Conservation (phyloP, 2,329 filamentous ascomycete genomes). For the Fusarium stilboides region DNA sequence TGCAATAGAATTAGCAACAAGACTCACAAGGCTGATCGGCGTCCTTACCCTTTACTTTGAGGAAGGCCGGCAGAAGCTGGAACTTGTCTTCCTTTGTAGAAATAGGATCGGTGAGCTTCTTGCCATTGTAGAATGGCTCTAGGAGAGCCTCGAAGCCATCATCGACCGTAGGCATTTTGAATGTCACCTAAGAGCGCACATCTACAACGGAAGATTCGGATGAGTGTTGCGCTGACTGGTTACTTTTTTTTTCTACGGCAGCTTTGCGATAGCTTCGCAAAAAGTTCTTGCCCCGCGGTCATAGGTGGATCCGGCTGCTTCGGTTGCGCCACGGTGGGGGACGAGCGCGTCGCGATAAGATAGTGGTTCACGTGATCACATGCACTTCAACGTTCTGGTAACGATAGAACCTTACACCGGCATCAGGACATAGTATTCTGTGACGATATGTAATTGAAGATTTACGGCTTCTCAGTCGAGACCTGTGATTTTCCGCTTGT, state of each 20-base stretch:
- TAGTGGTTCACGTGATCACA: slow-evolving; percentile 40
- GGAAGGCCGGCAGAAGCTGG: slow-evolving; percentile 95
- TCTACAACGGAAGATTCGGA: slow-evolving; percentile 44
- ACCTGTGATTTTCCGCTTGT: too few species aligned
- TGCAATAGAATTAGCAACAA: slow-evolving; percentile 50
- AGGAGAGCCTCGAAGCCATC: slow-evolving; percentile 77
- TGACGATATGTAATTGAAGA: too few species aligned
- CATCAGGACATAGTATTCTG: too few species aligned
- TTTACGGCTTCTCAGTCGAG: too few species aligned
- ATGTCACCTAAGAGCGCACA: slow-evolving; percentile 54
- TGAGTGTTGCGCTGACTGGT: slow-evolving; percentile 28
- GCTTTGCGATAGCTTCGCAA: slow-evolving; percentile 52
- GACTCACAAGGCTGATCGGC: slow-evolving; percentile 1
- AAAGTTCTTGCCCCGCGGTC: slow-evolving; percentile 53
- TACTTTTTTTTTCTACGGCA: slow-evolving; percentile 46
- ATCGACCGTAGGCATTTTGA: slow-evolving; percentile 68
- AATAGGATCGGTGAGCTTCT: slow-evolving; percentile 76
- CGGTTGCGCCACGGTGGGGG: slow-evolving; percentile 50
- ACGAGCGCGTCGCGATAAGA: slow-evolving; percentile 45
- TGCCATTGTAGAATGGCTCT: slow-evolving; percentile 78
- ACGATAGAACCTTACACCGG: too few species aligned
- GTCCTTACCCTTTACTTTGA: slow-evolving; percentile 87
- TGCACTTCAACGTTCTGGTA: too few species aligned
- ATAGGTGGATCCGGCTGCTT: slow-evolving; percentile 46
- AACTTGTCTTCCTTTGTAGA: slow-evolving; percentile 88